Percentiles rank a stretch among this genome's conserved stretches.
phyloP scores from a whole-genome alignment of 371 early-diverging fungal species.

The Apophysomyces trapeziformis region DNA sequence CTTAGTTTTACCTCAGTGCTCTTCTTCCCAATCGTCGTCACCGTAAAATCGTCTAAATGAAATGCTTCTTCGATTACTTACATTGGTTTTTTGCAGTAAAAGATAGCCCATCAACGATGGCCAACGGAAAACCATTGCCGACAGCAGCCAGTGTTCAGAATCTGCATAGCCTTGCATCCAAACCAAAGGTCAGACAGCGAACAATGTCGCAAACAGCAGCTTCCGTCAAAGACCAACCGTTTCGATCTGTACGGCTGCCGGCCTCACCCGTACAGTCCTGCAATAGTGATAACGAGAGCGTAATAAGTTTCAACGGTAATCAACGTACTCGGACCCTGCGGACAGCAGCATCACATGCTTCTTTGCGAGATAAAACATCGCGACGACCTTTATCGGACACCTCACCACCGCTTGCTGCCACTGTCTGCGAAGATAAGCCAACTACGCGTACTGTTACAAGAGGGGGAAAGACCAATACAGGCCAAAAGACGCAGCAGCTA shows the following conservation, averaged over 20 bases:
- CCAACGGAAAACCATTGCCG: neutral
- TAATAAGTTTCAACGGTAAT: neutral
- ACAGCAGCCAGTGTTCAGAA: slow-evolving; percentile 2
- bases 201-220: slow-evolving; percentile 23
- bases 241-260: slow-evolving; percentile 7
- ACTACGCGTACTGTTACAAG: neutral
- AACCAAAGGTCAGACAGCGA: slow-evolving; percentile 18
- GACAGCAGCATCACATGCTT: slow-evolving; percentile 29
- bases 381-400: neutral
- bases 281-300: neutral
- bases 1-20: slow-evolving; percentile 1
- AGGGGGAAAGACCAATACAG: neutral
- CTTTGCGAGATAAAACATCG: neutral
- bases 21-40: slow-evolving; percentile 9
- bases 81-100: neutral
- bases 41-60: neutral
- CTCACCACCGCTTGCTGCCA: neutral
- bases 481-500: neutral
- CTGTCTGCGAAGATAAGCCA: neutral
- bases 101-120: neutral
- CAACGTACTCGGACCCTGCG: slow-evolving; percentile 25
- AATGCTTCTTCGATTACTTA: neutral
- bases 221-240: slow-evolving; percentile 2
- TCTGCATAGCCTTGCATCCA: slow-evolving; percentile 1
- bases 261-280: slow-evolving; percentile 1